These are phyloP conservation scores for Cryptomeria japonica DNA, from an alignment of 75 land plant genomes.

Conservation along the genomic window DNA sequence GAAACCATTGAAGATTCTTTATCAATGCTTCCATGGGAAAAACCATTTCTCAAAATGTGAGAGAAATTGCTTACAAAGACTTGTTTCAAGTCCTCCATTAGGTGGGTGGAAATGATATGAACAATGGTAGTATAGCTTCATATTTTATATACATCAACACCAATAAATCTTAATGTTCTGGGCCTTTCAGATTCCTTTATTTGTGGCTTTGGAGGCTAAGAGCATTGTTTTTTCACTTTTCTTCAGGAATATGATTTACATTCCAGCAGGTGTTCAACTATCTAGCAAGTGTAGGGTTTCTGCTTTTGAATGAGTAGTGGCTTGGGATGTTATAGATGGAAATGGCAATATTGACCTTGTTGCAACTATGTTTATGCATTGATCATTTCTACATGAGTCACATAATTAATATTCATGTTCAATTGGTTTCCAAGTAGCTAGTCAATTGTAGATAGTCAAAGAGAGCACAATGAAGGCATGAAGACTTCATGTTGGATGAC, in stretches of 20 bases:
- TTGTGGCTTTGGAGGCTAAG: conserved; percentile 4
- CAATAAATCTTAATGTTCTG: neutral
- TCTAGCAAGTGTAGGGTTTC: conserved; percentile 25
- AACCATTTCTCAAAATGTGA: conserved; percentile 30
- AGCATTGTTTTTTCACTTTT: neutral
- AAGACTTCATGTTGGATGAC: no score
- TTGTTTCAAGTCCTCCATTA: conserved; percentile 42
- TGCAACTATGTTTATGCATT: conserved; percentile 34
- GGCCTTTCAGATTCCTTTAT: neutral
- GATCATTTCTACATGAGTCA: conserved; percentile 41
- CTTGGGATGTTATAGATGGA: conserved; percentile 22
- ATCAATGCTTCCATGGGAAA: conserved; percentile 35
- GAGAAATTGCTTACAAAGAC: conserved; percentile 27
- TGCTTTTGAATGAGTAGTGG: conserved; percentile 24
- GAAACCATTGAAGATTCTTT: conserved; percentile 23
- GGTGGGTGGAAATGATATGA: conserved; percentile 15
- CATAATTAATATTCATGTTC: no score
- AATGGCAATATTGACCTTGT: neutral
- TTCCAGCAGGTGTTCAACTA: conserved; percentile 21
- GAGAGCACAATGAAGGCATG: no score
- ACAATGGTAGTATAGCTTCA: neutral
- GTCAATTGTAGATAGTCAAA: no score
- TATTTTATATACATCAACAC: neutral
- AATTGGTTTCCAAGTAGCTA: no score
- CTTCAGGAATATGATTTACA: conserved; percentile 21